Evolutionary conservation across 306 rosid species (phyloP).

Genomic region (Phaseolus lunatus): DNA sequence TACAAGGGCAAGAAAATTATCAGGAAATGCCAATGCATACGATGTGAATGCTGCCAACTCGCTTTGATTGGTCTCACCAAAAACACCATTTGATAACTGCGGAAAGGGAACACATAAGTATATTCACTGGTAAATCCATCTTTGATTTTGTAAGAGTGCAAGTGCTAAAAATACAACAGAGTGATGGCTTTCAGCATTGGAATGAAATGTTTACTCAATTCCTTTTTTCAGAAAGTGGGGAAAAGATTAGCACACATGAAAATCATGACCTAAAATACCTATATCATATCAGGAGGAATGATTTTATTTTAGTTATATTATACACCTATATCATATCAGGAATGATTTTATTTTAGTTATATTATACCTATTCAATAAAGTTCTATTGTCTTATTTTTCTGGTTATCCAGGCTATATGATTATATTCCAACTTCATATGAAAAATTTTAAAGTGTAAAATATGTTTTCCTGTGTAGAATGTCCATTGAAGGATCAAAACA

Average conservation of each 20-base stretch:
- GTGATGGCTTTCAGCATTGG: conserved; percentile 26
- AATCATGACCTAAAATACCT: conserved; percentile 16
- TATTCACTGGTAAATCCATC: conserved; percentile 36
- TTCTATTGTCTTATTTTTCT: neutral
- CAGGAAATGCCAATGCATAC: conserved; percentile 96
- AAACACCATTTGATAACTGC: conserved; percentile 78
- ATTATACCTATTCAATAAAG: neutral
- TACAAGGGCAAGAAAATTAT: conserved; percentile 89
- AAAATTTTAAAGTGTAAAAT: neutral
- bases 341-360: neutral
- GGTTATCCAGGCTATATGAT: neutral
- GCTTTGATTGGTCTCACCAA: conserved; percentile 96
- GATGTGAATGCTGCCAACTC: conserved; percentile 97
- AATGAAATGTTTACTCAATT: conserved; percentile 16
- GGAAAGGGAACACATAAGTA: conserved; percentile 42
- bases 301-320: neutral
- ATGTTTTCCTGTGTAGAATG: neutral
- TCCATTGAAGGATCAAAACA: conserved; percentile 28
- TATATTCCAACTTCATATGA: conserved; percentile 16
- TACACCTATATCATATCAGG: neutral
- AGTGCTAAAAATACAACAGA: conserved; percentile 27
- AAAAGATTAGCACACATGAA: neutral
- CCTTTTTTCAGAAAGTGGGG: conserved; percentile 2
- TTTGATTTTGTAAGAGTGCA: conserved; percentile 17
- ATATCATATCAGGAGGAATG: neutral